Conservation (phyloP, 176 grass and related monocot species). For the Oropetium thomaeum region DNA sequence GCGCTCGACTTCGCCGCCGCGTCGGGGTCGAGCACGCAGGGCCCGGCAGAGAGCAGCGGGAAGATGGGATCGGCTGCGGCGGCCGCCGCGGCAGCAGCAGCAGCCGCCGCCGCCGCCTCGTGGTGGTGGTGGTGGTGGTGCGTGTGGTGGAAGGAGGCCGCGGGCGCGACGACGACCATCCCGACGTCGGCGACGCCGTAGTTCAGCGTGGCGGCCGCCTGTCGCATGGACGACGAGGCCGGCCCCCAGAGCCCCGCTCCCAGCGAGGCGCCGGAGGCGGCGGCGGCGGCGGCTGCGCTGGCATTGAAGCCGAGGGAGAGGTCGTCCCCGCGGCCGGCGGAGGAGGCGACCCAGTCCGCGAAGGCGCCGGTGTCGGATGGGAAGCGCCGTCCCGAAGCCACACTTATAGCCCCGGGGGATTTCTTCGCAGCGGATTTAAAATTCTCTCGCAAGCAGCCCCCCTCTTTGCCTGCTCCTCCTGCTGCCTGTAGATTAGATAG, state of each 20-base stretch:
- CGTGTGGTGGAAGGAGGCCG: slow-evolving; percentile 84
- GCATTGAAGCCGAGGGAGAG: slow-evolving; percentile 98
- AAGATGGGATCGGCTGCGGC: slow-evolving; percentile 54
- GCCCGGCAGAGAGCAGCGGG: slow-evolving; percentile 64
- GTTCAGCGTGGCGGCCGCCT: slow-evolving; percentile 54
- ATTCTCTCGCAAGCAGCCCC: neutral
- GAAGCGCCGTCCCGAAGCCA: slow-evolving; percentile 98
- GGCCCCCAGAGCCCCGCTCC: slow-evolving; percentile 41
- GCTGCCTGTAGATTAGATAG: slow-evolving; percentile 22
- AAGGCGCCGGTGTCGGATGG: slow-evolving; percentile 98
- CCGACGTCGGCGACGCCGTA: slow-evolving; percentile 80
- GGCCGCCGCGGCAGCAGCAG: slow-evolving; percentile 12
- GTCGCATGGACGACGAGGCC: slow-evolving; percentile 23
- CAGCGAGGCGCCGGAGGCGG: slow-evolving; percentile 52
- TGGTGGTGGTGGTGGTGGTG: slow-evolving; percentile 66
- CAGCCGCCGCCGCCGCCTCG: slow-evolving; percentile 27
- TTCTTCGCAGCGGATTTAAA: slow-evolving; percentile 25
- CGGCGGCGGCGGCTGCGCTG: slow-evolving; percentile 45
- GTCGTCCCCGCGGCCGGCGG: slow-evolving; percentile 75
- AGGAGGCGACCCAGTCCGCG: slow-evolving; percentile 87
- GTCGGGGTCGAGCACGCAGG: slow-evolving; percentile 57
- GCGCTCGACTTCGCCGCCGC: slow-evolving; percentile 27
- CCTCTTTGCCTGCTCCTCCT: neutral
- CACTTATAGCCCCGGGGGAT: slow-evolving; percentile 32
- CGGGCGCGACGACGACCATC: slow-evolving; percentile 80